phyloP scores from a whole-genome alignment of 257 asterid species.

The Rhazya stricta region DNA sequence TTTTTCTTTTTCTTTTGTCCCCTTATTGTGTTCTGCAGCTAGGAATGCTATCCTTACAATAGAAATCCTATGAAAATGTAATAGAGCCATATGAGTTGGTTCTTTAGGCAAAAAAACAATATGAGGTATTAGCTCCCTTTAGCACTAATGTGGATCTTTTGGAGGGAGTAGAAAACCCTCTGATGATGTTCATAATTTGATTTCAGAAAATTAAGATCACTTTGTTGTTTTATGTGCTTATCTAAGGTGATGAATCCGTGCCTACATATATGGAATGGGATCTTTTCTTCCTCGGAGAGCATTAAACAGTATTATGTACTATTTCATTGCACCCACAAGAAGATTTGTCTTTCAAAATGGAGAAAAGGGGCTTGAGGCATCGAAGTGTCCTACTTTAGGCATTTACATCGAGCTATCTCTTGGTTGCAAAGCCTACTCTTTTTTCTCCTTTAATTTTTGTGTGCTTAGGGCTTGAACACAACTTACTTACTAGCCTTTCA shows the following conservation, averaged over 20 bases:
- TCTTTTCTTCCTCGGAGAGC: neutral
- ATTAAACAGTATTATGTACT: neutral
- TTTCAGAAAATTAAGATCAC: neutral
- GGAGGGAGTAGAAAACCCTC: neutral
- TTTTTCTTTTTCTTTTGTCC: neutral
- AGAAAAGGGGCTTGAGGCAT: neutral
- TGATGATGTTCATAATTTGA: neutral
- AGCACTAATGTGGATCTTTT: conserved; percentile 7
- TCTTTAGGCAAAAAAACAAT: neutral
- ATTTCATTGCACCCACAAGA: neutral
- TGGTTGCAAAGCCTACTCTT: neutral
- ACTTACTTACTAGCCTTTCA: neutral
- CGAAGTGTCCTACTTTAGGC: neutral
- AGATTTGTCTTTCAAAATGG: neutral
- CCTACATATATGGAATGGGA: neutral
- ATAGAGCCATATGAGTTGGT: neutral
- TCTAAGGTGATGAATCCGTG: neutral
- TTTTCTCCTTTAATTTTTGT: neutral
- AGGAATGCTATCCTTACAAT: neutral
- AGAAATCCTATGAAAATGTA: neutral
- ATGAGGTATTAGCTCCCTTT: neutral
- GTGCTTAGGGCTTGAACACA: neutral
- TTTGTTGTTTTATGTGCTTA: neutral
- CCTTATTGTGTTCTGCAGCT: neutral
- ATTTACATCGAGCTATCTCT: neutral